Percentiles rank a stretch among this genome's conserved stretches.
Conservation (phyloP, 2,329 filamentous ascomycete genomes). For the Colletotrichum horii region DNA sequence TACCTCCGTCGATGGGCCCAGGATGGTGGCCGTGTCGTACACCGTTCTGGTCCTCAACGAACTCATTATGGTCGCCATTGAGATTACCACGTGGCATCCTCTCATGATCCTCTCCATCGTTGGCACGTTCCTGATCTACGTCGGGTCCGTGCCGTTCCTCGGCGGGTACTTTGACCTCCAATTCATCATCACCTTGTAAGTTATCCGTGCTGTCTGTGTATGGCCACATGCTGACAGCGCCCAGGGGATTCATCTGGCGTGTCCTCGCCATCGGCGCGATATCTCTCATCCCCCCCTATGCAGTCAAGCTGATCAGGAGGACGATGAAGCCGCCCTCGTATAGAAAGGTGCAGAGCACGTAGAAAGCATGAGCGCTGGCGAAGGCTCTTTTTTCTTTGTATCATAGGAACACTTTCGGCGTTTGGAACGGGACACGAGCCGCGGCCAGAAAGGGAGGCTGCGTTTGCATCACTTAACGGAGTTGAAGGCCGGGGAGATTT, state of each 20-base stretch:
- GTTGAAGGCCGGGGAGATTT: not conserved
- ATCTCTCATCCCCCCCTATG: slow-evolving; percentile 85
- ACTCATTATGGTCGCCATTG: slow-evolving; percentile 94
- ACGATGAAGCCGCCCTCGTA: slow-evolving; percentile 93
- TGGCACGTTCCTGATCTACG: slow-evolving; percentile 81
- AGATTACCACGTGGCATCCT: slow-evolving; percentile 96
- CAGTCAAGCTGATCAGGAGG: slow-evolving; percentile 81
- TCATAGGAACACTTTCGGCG: not conserved
- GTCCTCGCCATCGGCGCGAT: slow-evolving; percentile 80
- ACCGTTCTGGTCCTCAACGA: slow-evolving; percentile 94
- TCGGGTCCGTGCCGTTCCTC: slow-evolving; percentile 84
- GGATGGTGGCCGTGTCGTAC: slow-evolving; percentile 90
- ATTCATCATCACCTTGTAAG: slow-evolving; percentile 75
- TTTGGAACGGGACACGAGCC: not conserved
- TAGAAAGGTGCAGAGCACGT: slow-evolving; percentile 84
- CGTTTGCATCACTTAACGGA: slow-evolving; percentile 16
- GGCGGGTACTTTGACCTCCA: slow-evolving; percentile 87
- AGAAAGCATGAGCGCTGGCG: slow-evolving; percentile 14
- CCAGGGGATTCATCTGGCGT: slow-evolving; percentile 85
- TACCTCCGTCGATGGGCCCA: slow-evolving; percentile 73
- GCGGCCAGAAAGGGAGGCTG: not conserved
- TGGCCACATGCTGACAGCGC: not conserved
- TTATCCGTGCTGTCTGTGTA: slow-evolving; percentile 15
- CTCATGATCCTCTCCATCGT: slow-evolving; percentile 87
- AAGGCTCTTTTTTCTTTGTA: not conserved